These are phyloP conservation scores for Acer campestre DNA, from an alignment of 345 rosid genomes.

Conservation along the genomic window DNA sequence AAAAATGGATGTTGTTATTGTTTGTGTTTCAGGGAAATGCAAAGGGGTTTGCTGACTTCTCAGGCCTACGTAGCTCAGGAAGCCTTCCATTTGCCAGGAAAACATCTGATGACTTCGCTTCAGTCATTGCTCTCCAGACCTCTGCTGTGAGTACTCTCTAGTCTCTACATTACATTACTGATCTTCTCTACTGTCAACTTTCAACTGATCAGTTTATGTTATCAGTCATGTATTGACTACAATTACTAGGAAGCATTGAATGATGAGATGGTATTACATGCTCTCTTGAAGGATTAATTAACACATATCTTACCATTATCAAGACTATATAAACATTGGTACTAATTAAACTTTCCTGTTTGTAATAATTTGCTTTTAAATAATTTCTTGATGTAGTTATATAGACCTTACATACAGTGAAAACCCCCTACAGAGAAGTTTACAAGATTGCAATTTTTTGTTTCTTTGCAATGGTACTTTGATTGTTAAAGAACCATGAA, in stretches of 20 bases:
- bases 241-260: neutral
- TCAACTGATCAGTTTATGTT: neutral
- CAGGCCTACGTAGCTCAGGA: constrained; percentile 69
- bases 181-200: neutral
- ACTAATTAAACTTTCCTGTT: no score
- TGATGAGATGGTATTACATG: neutral
- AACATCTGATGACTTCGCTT: constrained; percentile 68
- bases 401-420: neutral
- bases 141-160: constrained; percentile 59
- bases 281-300: neutral
- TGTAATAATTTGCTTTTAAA: no score
- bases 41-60: constrained; percentile 77
- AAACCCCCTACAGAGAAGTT: neutral
- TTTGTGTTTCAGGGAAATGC: constrained; percentile 38
- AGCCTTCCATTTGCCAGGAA: constrained; percentile 65
- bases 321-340: neutral
- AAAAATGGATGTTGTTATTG: neutral
- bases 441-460: neutral
- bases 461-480: neutral
- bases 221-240: neutral
- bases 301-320: no score
- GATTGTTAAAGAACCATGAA: neutral
- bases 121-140: constrained; percentile 73
- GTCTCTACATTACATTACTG: no score
- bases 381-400: neutral